A percentile compares a stretch with the other conserved stretches of the same genome.
These are phyloP conservation scores for Penicillium sp. DNA, from an alignment of 2,329 filamentous ascomycete genomes.

Conservation along the genomic window DNA sequence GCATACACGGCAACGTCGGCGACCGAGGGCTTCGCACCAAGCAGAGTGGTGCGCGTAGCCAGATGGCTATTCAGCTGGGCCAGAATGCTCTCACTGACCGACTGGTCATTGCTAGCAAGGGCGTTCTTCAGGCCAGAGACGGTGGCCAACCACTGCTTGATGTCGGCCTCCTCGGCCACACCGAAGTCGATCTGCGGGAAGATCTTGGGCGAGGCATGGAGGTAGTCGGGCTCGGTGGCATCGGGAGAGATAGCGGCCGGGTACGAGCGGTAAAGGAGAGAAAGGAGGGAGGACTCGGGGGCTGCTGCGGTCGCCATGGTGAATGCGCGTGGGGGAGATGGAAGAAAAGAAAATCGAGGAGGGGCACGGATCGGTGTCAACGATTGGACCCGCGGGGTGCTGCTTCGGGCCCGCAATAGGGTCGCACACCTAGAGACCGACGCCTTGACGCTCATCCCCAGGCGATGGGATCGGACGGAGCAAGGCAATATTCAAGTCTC, in stretches of 20 bases:
- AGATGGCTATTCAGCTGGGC: constrained; percentile 82
- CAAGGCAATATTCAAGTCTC: not conserved
- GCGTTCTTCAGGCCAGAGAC: constrained; percentile 65
- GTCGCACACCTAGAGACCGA: constrained; percentile 17
- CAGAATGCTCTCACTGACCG: constrained; percentile 62
- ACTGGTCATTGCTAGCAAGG: constrained; percentile 50
- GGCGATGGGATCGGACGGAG: constrained; percentile 8
- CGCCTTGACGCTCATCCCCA: constrained; percentile 21
- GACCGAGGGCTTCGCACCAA: constrained; percentile 84
- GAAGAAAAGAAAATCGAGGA: constrained; percentile 30
- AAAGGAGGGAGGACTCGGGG: constrained; percentile 44
- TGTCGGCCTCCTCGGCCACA: constrained; percentile 76
- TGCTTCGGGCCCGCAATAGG: constrained; percentile 26
- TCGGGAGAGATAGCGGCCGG: constrained; percentile 40
- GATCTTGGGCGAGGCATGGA: constrained; percentile 57
- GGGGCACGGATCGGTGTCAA: constrained; percentile 29
- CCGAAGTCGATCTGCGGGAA: constrained; percentile 69
- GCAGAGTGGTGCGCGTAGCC: constrained; percentile 79
- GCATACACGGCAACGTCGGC: constrained; percentile 84
- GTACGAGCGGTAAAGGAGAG: constrained; percentile 47
- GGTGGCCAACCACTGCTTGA: constrained; percentile 83
- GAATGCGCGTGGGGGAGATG: constrained; percentile 26
- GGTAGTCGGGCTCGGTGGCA: constrained; percentile 44
- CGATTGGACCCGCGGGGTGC: constrained; percentile 27
- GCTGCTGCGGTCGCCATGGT: constrained; percentile 35